Evolutionary conservation across 2,329 filamentous ascomycete genomes (phyloP).

Genomic region (Microcera coccophila): DNA sequence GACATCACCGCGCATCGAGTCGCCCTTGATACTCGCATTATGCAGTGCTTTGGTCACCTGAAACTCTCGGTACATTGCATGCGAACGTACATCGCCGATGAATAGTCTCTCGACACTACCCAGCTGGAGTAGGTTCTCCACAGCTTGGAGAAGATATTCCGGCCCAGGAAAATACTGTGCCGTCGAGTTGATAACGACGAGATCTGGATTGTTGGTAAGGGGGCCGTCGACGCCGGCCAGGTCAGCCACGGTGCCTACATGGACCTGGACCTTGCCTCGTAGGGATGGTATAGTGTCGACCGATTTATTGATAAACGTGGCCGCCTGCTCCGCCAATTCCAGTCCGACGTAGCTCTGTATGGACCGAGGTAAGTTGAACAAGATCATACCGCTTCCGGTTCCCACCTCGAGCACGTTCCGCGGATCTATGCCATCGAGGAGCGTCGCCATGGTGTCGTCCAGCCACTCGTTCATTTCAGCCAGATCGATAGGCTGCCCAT

Average conservation of each 20-base stretch:
- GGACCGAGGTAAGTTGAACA: conserved; percentile 19
- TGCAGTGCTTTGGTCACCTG: conserved; percentile 7
- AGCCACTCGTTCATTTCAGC: conserved; percentile 27
- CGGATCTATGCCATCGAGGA: conserved; percentile 1
- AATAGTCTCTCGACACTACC: conserved; percentile 8
- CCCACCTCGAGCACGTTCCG: conserved; percentile 21
- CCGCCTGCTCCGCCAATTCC: conserved; percentile 13
- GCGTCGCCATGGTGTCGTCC: conserved; percentile 20
- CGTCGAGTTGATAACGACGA: conserved; percentile 12
- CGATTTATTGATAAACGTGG: conserved; percentile 8
- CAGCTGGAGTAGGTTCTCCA: conserved; percentile 1
- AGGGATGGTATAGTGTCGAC: conserved; percentile 5
- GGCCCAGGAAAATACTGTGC: conserved; percentile 7
- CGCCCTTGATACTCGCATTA: conserved; percentile 2
- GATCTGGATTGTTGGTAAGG: conserved; percentile 1
- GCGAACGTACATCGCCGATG: conserved; percentile 22
- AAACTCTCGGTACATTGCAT: conserved; percentile 15
- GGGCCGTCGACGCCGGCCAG: background rate
- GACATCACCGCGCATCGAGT: background rate
- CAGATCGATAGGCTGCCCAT: conserved; percentile 6
- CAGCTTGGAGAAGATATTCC: conserved; percentile 4
- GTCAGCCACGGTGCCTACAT: conserved; percentile 12
- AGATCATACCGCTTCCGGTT: conserved; percentile 25
- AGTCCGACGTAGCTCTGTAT: conserved; percentile 23
- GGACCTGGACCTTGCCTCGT: conserved; percentile 6